A percentile compares a stretch with the other conserved stretches of the same genome.
Evolutionary conservation across 768 basidiomycete genomes (phyloP).

Genomic region (Pleurotus ostreatus): DNA sequence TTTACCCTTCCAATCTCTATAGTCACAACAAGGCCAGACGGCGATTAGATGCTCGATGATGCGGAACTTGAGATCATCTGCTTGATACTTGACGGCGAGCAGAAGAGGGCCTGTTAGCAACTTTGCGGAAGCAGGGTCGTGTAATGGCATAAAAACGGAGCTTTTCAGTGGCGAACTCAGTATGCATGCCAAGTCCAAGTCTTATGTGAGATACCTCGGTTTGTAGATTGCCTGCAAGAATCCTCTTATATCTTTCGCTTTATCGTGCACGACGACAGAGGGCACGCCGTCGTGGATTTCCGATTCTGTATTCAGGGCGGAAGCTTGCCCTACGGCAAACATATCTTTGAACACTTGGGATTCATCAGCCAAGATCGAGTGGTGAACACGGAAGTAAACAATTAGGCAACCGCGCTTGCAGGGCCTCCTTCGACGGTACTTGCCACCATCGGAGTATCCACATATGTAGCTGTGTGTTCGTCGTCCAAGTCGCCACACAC

Average conservation of each 20-base stretch:
- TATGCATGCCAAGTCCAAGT: neutral
- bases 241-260: conserved; percentile 3
- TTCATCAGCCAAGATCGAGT: conserved; percentile 9
- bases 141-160: neutral
- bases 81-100: conserved; percentile 8
- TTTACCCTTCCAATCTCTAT: no score
- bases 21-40: neutral
- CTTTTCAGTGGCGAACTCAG: neutral
- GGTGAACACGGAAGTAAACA: conserved; percentile 11
- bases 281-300: conserved; percentile 11
- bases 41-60: neutral
- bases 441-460: no score
- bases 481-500: neutral
- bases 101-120: neutral
- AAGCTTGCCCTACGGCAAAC: conserved; percentile 8
- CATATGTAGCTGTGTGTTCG: neutral
- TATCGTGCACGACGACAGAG: conserved; percentile 12
- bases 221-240: conserved; percentile 11
- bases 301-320: neutral
- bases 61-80: neutral
- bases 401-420: neutral
- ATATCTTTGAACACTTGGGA: conserved; percentile 11
- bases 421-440: no score
- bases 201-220: neutral
- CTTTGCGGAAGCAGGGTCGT: neutral